A percentile compares a stretch with the other conserved stretches of the same genome.
Evolutionary conservation across 2,329 filamentous ascomycete species (phyloP).

Genomic region (Capronia coronata): DNA sequence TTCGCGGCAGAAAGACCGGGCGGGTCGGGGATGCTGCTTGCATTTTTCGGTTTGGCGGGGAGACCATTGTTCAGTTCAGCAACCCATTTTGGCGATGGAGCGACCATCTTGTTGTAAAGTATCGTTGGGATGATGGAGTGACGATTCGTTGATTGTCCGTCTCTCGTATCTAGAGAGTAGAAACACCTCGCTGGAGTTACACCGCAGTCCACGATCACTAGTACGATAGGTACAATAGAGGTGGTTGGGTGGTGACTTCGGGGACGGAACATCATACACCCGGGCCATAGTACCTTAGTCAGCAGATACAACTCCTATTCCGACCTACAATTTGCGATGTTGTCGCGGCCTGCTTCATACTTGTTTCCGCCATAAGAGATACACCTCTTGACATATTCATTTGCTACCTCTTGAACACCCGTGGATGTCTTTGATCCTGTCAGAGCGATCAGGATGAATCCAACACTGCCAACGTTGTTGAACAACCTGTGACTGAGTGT

Average conservation of each 20-base stretch:
- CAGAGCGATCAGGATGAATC: neutral
- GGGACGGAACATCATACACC: neutral
- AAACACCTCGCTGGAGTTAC: too few relatives aligned
- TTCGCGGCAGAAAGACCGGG: constrained; percentile 65
- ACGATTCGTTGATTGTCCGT: too few relatives aligned
- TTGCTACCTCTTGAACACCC: neutral
- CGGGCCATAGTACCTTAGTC: too few relatives aligned
- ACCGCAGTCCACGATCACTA: too few relatives aligned
- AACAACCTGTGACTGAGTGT: neutral
- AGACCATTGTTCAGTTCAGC: constrained; percentile 68
- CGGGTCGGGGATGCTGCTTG: constrained; percentile 67
- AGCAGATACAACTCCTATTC: neutral
- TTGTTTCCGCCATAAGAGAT: neutral
- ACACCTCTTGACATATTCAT: too few relatives aligned
- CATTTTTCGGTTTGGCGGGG: constrained; percentile 57
- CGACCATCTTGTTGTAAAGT: constrained; percentile 21
- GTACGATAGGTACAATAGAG: too few relatives aligned
- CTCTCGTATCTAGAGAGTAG: too few relatives aligned
- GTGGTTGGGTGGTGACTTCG: too few relatives aligned
- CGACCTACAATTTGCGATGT: neutral
- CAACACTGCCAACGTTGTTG: neutral
- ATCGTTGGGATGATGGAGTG: constrained; percentile 19
- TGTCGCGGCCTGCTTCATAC: neutral
- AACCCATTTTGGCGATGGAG: constrained; percentile 70
- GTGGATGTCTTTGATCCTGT: neutral